These are phyloP conservation scores for Diplocarpon rosae DNA, from an alignment of 2,329 filamentous ascomycete species.

Conservation along the genomic window DNA sequence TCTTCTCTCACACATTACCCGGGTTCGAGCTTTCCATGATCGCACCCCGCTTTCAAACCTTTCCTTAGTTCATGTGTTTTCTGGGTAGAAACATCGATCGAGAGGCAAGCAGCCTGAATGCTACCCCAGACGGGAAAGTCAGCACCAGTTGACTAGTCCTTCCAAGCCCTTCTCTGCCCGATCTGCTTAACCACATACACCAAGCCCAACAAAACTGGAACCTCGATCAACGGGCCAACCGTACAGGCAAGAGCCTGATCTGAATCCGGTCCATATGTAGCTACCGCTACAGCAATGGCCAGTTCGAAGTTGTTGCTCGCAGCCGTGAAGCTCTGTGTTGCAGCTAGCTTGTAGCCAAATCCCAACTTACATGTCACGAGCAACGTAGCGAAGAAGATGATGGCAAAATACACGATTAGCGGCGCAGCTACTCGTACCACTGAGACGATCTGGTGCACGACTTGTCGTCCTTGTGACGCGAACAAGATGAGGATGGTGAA, in stretches of 20 bases:
- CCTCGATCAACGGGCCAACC: conserved; percentile 77
- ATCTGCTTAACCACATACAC: conserved; percentile 63
- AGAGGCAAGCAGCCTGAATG: no score
- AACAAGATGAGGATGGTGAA: conserved; percentile 85
- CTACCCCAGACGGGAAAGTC: no score
- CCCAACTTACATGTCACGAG: conserved; percentile 51
- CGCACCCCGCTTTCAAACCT: no score
- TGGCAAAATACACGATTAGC: conserved; percentile 67
- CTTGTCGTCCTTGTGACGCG: conserved; percentile 64
- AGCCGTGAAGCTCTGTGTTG: conserved; percentile 78
- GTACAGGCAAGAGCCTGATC: conserved; percentile 67
- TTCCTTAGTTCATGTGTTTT: no score
- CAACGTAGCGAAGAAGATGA: conserved; percentile 64
- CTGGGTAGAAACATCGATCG: no score
- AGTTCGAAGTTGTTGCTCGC: conserved; percentile 92
- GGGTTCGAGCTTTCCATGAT: no score
- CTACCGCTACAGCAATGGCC: conserved; percentile 78
- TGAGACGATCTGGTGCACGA: conserved; percentile 73
- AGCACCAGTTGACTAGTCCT: conserved; percentile 12
- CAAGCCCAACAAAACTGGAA: conserved; percentile 66
- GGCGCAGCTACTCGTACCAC: conserved; percentile 75
- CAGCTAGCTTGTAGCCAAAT: conserved; percentile 58
- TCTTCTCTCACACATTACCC: no score
- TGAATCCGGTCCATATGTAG: conserved; percentile 65
- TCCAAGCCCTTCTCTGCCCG: conserved; percentile 33